A percentile compares a stretch with the other conserved stretches of the same genome.
phyloP scores from a whole-genome alignment of 371 early-diverging fungal genomes.

The Mycotypha africana region DNA sequence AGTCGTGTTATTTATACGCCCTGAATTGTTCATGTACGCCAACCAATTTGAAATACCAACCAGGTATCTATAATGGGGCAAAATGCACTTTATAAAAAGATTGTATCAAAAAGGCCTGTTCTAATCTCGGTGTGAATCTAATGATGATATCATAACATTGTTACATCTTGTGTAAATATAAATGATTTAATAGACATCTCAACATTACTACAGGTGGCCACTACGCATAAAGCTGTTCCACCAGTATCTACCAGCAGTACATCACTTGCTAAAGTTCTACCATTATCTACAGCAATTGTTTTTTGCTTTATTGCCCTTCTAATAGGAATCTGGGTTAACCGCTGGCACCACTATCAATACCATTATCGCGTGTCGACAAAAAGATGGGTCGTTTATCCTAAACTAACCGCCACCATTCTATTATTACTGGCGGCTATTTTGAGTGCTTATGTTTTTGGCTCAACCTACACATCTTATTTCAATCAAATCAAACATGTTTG shows the following conservation, averaged over 20 bases:
- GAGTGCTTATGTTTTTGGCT: slow-evolving; percentile 15
- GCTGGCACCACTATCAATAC: slow-evolving; percentile 7
- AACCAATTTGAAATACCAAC: slow-evolving; percentile 22
- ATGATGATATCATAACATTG: slow-evolving; percentile 1
- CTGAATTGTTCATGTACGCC: slow-evolving; percentile 32
- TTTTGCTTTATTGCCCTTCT: no score
- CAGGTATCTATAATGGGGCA: slow-evolving; percentile 16
- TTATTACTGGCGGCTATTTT: no score
- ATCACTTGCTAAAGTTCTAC: neutral
- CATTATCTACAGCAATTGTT: no score
- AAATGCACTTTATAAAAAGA: no score
- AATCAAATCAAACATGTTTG: slow-evolving; percentile 13
- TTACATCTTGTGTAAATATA: neutral
- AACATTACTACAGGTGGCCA: slow-evolving; percentile 19
- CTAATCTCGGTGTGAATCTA: no score
- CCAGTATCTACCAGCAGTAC: no score
- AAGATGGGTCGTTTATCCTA: no score
- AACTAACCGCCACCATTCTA: no score
- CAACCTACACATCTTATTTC: slow-evolving; percentile 14
- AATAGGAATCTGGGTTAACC: no score
- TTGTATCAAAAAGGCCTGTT: no score
- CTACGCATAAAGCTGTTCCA: slow-evolving; percentile 16
- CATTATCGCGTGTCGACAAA: no score
- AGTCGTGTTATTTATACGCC: slow-evolving; percentile 32
- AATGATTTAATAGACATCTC: slow-evolving; percentile 14